Evolutionary conservation across 2,329 filamentous ascomycete genomes (phyloP).

Genomic region (Dactylellina sp.): DNA sequence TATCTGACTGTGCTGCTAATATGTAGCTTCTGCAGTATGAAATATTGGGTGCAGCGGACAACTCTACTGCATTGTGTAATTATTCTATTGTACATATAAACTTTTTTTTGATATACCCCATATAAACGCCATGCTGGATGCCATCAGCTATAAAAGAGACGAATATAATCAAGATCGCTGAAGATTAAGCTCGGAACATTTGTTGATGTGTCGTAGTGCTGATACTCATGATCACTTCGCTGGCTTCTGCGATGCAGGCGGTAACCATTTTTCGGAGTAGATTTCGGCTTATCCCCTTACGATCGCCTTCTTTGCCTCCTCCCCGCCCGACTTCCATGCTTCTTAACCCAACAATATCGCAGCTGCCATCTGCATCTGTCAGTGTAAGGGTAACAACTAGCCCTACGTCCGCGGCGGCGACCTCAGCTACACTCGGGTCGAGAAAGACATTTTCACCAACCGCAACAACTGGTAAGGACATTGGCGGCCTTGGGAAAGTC

Average conservation of each 20-base stretch:
- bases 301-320: slow-evolving; percentile 46
- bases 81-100: slow-evolving; percentile 57
- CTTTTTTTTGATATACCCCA: slow-evolving; percentile 50
- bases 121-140: slow-evolving; percentile 50
- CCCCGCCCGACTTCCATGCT: slow-evolving; percentile 54
- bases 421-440: slow-evolving; percentile 89
- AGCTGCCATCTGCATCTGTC: slow-evolving; percentile 31
- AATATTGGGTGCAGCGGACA: slow-evolving; percentile 1
- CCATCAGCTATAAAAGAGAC: slow-evolving; percentile 8
- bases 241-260: slow-evolving; percentile 34
- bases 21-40: background rate
- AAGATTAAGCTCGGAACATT: slow-evolving; percentile 48
- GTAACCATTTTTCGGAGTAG: slow-evolving; percentile 46
- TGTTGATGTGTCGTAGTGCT: slow-evolving; percentile 38
- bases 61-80: slow-evolving; percentile 45
- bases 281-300: slow-evolving; percentile 46
- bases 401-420: slow-evolving; percentile 90
- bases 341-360: slow-evolving; percentile 50
- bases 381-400: slow-evolving; percentile 81
- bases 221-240: slow-evolving; percentile 41
- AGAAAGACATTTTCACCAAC: slow-evolving; percentile 91
- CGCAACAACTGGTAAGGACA: slow-evolving; percentile 89
- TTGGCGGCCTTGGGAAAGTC: slow-evolving; percentile 73
- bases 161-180: background rate
- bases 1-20: no score